phyloP scores from a whole-genome alignment of 768 basidiomycete genomes.

The Mycena vitilis region DNA sequence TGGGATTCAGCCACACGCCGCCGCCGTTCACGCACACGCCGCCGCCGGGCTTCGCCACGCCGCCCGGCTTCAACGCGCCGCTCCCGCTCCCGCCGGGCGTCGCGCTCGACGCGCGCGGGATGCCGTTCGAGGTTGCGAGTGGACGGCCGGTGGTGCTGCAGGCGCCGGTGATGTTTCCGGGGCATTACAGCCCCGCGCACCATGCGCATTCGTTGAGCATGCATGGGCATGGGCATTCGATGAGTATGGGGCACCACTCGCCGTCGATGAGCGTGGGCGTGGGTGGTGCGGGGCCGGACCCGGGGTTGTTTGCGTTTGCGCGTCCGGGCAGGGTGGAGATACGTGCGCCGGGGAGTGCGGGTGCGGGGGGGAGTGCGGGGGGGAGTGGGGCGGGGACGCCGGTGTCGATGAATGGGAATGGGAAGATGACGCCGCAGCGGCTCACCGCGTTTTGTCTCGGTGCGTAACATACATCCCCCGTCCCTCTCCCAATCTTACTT shows the following conservation, averaged over 20 bases:
- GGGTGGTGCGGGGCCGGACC: conserved; percentile 16
- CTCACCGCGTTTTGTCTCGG: too few species aligned
- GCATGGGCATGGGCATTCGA: conserved; percentile 52
- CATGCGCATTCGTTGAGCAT: conserved; percentile 52
- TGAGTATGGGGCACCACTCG: conserved; percentile 22
- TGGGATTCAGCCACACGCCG: conserved; percentile 15
- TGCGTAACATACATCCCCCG: too few species aligned
- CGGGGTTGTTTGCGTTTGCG: conserved; percentile 33
- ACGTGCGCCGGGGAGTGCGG: conserved; percentile 11
- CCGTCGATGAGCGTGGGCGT: conserved; percentile 9
- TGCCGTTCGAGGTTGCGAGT: conserved; percentile 85
- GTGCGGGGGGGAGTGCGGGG: too few species aligned
- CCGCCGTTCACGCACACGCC: conserved; percentile 20
- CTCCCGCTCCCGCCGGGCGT: conserved; percentile 83
- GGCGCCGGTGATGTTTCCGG: conserved; percentile 54
- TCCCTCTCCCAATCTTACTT: too few species aligned
- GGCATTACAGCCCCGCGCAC: conserved; percentile 64
- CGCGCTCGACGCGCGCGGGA: conserved; percentile 77
- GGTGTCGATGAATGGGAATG: background rate
- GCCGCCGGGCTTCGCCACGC: conserved; percentile 20
- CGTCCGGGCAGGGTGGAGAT: conserved; percentile 33
- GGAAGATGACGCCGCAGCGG: background rate
- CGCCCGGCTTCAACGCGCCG: conserved; percentile 65
- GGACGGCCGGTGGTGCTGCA: conserved; percentile 80
- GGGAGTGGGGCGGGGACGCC: background rate